Evolutionary conservation across 2,329 filamentous ascomycete genomes (phyloP).

Genomic region (Hypoxylon sp.): DNA sequence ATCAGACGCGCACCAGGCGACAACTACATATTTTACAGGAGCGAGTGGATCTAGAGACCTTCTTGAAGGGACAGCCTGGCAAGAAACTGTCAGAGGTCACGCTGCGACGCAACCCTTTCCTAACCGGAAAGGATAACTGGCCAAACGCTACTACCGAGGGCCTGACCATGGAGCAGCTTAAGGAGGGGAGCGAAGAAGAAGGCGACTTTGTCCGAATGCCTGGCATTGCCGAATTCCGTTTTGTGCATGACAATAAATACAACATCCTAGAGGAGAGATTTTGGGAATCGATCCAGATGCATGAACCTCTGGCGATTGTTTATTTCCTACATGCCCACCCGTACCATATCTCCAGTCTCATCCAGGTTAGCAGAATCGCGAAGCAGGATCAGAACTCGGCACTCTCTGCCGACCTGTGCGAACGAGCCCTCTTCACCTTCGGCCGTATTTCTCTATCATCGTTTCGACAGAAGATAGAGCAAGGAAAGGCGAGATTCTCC

Average conservation of each 20-base stretch:
- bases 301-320: constrained; percentile 85
- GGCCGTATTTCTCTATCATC: constrained; percentile 88
- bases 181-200: constrained; percentile 51
- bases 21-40: constrained; percentile 55
- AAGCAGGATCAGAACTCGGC: constrained; percentile 92
- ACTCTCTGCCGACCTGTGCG: constrained; percentile 85
- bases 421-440: constrained; percentile 92
- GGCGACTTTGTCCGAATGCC: constrained; percentile 45
- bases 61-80: constrained; percentile 65
- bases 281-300: constrained; percentile 82
- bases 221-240: constrained; percentile 79
- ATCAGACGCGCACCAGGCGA: constrained; percentile 54
- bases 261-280: constrained; percentile 81
- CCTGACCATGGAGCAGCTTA: constrained; percentile 78
- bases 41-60: constrained; percentile 69
- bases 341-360: constrained; percentile 92
- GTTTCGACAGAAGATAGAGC: constrained; percentile 79
- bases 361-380: constrained; percentile 92
- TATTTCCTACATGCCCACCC: constrained; percentile 78
- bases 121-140: constrained; percentile 90
- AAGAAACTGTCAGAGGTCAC: constrained; percentile 77
- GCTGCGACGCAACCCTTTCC: constrained; percentile 82
- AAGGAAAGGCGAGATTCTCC: constrained; percentile 83
- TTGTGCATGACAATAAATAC: constrained; percentile 80
- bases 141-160: constrained; percentile 82